Conservation (phyloP, 2,329 filamentous ascomycete genomes). For the Rhynchosporium graminicola region DNA sequence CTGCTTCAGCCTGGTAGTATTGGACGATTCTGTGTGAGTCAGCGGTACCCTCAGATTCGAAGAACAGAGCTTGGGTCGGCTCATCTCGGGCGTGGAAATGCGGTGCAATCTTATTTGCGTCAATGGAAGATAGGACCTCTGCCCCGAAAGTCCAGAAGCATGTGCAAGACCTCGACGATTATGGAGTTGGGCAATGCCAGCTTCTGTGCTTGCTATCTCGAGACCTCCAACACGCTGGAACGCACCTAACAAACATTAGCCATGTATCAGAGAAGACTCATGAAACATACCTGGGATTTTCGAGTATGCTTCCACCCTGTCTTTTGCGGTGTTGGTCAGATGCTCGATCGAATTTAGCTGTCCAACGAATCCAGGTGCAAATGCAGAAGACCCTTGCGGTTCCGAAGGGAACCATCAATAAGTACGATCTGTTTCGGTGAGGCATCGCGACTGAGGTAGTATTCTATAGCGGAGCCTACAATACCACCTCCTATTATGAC, state of each 20-base stretch:
- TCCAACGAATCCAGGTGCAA: slow-evolving; percentile 34
- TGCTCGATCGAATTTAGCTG: slow-evolving; percentile 11
- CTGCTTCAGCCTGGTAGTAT: slow-evolving; percentile 2
- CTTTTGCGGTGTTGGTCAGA: slow-evolving; percentile 1
- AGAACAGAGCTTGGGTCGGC: not conserved
- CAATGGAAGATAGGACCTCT: not conserved
- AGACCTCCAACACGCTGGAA: slow-evolving; percentile 8
- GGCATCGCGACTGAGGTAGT: slow-evolving; percentile 35
- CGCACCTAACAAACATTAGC: slow-evolving; percentile 1
- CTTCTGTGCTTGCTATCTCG: slow-evolving; percentile 6
- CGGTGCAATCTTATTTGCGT: not conserved
- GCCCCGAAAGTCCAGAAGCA: slow-evolving; percentile 1
- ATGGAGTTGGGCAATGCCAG: slow-evolving; percentile 2
- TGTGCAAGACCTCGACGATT: slow-evolving; percentile 6
- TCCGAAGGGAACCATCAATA: slow-evolving; percentile 23
- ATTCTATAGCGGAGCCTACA: slow-evolving; percentile 41
- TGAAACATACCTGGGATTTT: not conserved
- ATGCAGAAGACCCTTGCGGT: slow-evolving; percentile 40
- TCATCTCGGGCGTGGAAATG: slow-evolving; percentile 6
- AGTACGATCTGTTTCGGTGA: slow-evolving; percentile 26
- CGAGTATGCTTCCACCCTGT: slow-evolving; percentile 6
- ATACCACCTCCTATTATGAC: slow-evolving; percentile 34
- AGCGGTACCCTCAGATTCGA: not conserved
- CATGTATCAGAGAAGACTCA: not conserved
- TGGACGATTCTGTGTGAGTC: not conserved